Evolutionary conservation across 306 rosid species (phyloP), one percentile per base, ranked within the genome.

Genomic region (Heteromeles arbutifolia): DNA sequence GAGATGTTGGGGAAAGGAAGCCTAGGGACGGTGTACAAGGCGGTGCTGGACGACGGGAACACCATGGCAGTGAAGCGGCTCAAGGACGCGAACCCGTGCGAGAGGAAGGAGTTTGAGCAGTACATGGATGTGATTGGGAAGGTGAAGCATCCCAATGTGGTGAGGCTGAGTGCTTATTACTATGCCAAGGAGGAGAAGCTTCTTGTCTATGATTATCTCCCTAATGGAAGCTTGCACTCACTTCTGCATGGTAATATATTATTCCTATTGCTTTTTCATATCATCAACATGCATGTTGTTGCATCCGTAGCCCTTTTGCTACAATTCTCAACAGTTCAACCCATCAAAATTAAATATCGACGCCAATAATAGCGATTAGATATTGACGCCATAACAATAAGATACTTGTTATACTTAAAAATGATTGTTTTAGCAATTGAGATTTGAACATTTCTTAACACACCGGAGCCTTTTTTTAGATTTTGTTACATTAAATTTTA

Each of bases 1-100:
- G 99, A 96, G 87, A 92, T 96, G 98, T 88, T 96, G 34, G 99
- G 99, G 71, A 96, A 96, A 67, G 99, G 99, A 25, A 88, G 99
- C 83, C 85, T 96, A 70, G 99, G 99, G 61, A 96, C 98, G 14
- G 97, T 96, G 7, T 96, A 96, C 61, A 80, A 83, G 70, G 99
- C 98, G 15, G 99, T 89, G 70, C 91, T 96, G 4, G 98, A 96
- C 50, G 99, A 90, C 69, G 98, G 98, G 0, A 62, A 81, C 63
- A 84, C 90, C 0, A 96, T 95, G 43, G 99, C 98, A 1, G 98
- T 95, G 54, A 95, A 95, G 90, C 82, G 99, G 80, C 80, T 96
- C 9, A 92, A 92, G 70, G 99, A 96, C 64, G 92, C 97, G 4
- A 96, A 96, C 65, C 99, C 99, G 2, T 92, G 99, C 62, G 87